Base-by-base conservation (phyloP, 495 filamentous ascomycete species). In the Terfezia claveryi region DNA sequence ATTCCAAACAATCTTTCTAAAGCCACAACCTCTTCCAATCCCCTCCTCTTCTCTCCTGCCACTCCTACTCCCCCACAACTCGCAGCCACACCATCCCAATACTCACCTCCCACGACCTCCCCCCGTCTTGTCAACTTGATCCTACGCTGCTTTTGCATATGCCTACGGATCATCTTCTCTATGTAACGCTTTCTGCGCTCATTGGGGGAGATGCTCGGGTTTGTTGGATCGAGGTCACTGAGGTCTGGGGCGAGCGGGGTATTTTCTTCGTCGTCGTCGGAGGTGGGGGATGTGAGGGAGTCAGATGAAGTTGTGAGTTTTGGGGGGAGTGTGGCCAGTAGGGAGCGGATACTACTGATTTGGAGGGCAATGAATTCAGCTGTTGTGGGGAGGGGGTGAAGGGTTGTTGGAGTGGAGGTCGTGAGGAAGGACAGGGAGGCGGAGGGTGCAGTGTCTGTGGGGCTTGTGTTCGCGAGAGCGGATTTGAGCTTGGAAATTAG, bases 291-390 rank as follows among this genome's bases (percentile, higher is more conserved):
- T 61, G 4, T 73, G 70, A 2, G 74, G 27, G 27, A 32, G 27
- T 32, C 27, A 32, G 2, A 32, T 32, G 27, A 32, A 2, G 27
- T 32, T 4, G 27, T 70, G 63, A 80, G 61, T 57, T 79, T 74
- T 0, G 76, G 77, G 17, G 79, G 71, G 54, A 98, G 67, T 23
- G 76, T 70, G 2, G 72, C 69, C 0, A 86, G 72, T 4, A 87
- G 70, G 4, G 75, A 69, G 53, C 85, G 77, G 32, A 98, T 73
- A 0, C 81, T 77, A 10, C 83, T 82, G 10, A 95, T 72, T 67
- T 98, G 91, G 0, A 80, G 82, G 16, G 86, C 68, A 4, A 81
- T 79, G 64, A 94, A 95, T 3, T 76, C 77, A 0, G 87, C 80
- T 6, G 85, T 81, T 46, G 41, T 46, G 4, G 41, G 17, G 8